Conservation (phyloP, 1,284 basidiomycete species). For the Sporisorium scitamineum region DNA sequence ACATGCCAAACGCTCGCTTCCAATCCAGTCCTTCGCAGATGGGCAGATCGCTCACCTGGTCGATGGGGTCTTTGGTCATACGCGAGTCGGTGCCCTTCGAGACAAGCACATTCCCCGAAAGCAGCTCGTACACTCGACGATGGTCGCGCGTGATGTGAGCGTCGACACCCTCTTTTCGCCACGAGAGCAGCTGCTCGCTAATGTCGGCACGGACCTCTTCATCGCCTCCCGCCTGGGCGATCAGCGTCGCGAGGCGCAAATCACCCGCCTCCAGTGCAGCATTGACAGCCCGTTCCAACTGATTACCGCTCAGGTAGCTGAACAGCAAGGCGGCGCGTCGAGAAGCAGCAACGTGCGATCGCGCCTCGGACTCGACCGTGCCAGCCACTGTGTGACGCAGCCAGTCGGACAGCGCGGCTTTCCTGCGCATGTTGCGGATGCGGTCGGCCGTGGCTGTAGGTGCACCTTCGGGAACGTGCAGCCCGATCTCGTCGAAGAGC, state of each 20-base stretch:
- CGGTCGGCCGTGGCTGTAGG: slow-evolving; percentile 76
- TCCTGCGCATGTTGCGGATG: slow-evolving; percentile 78
- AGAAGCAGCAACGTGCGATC: slow-evolving; percentile 63
- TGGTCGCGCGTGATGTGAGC: slow-evolving; percentile 78
- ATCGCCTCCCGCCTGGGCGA: slow-evolving; percentile 88
- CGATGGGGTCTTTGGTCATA: slow-evolving; percentile 73
- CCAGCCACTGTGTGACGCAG: slow-evolving; percentile 81
- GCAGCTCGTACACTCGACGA: slow-evolving; percentile 84
- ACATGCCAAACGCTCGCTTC: slow-evolving; percentile 91
- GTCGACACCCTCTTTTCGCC: slow-evolving; percentile 83
- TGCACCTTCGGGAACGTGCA: slow-evolving; percentile 76
- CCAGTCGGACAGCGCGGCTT: slow-evolving; percentile 87
- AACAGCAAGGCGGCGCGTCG: slow-evolving; percentile 73
- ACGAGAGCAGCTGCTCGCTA: slow-evolving; percentile 81
- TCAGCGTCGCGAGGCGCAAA: slow-evolving; percentile 88
- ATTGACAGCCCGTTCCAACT: slow-evolving; percentile 84
- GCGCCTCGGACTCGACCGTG: slow-evolving; percentile 75
- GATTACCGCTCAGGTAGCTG: slow-evolving; percentile 85
- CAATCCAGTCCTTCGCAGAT: slow-evolving; percentile 89
- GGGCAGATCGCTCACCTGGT: slow-evolving; percentile 76
- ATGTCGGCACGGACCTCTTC: slow-evolving; percentile 82
- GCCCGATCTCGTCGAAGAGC: slow-evolving; percentile 83
- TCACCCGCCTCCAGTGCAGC: slow-evolving; percentile 82
- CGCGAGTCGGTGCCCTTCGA: slow-evolving; percentile 72
- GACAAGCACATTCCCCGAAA: slow-evolving; percentile 82